These are phyloP conservation scores for Mycena floridula DNA, from an alignment of 768 basidiomycete species.

Conservation along the genomic window DNA sequence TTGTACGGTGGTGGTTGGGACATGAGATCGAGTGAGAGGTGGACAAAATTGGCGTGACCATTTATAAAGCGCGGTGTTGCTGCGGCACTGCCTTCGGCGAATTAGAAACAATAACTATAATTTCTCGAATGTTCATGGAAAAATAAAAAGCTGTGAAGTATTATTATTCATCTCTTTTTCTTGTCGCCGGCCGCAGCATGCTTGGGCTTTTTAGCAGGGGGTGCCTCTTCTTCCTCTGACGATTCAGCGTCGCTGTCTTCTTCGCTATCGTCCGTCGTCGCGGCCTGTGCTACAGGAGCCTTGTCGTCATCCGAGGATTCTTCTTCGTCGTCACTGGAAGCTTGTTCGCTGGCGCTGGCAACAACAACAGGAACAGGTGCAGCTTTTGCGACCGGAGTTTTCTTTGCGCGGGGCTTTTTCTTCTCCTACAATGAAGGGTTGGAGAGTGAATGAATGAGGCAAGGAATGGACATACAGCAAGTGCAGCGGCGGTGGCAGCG, in stretches of 20 bases:
- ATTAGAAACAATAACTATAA: too few species aligned
- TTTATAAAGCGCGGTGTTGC: too few species aligned
- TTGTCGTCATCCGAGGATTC: conserved; percentile 31
- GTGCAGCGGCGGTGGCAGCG: conserved; percentile 34
- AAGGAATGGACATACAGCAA: conserved; percentile 23
- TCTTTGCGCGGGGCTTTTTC: conserved; percentile 15
- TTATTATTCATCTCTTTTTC: too few species aligned
- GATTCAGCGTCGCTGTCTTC: not conserved
- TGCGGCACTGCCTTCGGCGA: too few species aligned
- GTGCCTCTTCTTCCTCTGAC: not conserved
- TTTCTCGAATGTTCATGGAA: too few species aligned
- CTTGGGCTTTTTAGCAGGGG: not conserved
- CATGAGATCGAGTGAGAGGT: too few species aligned
- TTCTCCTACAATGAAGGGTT: too few species aligned
- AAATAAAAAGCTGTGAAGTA: too few species aligned
- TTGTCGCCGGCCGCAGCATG: too few species aligned
- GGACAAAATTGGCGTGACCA: too few species aligned
- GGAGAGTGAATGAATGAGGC: conserved; percentile 6
- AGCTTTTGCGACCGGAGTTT: conserved; percentile 14
- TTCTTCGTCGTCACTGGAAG: conserved; percentile 19
- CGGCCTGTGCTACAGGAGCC: conserved; percentile 15
- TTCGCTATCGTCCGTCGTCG: conserved; percentile 19
- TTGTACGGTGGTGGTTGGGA: conserved; percentile 1
- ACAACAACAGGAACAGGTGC: conserved; percentile 17
- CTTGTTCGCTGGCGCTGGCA: conserved; percentile 9